These are phyloP conservation scores for Yamadazyma buinensis DNA, from an alignment of 1,139 yeast species.

Conservation along the genomic window DNA sequence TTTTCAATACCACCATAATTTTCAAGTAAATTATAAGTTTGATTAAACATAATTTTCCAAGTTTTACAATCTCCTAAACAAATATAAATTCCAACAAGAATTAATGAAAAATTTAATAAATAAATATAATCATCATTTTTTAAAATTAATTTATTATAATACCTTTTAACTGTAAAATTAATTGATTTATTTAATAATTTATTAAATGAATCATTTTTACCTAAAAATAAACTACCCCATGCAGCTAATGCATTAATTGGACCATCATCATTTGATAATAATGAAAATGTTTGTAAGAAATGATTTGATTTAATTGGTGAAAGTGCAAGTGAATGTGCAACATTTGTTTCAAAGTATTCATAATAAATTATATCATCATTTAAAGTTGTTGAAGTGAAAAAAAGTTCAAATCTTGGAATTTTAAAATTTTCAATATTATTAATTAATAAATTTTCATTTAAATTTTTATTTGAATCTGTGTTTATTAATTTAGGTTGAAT, in stretches of 20 bases:
- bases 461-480: too few species aligned
- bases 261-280: conserved; percentile 39
- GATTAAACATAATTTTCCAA: conserved; percentile 32
- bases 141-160: conserved; percentile 1
- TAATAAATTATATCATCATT: too few species aligned
- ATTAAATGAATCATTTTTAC: conserved; percentile 1
- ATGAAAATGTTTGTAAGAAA: conserved; percentile 29
- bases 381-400: too few species aligned
- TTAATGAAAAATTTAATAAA: conserved; percentile 17
- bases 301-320: conserved; percentile 22
- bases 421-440: too few species aligned
- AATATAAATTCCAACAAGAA: conserved; percentile 23
- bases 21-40: conserved; percentile 27
- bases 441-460: too few species aligned
- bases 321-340: neutral
- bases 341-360: neutral
- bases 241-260: conserved; percentile 41
- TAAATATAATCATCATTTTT: conserved; percentile 14
- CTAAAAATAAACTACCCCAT: conserved; percentile 30
- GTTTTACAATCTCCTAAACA: conserved; percentile 38
- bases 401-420: neutral
- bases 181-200: conserved; percentile 16
- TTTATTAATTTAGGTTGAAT: too few species aligned
- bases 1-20: conserved; percentile 50
- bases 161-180: neutral